phyloP scores from a whole-genome alignment of 176 grass and related monocot species.

The Aegilops speltoides region DNA sequence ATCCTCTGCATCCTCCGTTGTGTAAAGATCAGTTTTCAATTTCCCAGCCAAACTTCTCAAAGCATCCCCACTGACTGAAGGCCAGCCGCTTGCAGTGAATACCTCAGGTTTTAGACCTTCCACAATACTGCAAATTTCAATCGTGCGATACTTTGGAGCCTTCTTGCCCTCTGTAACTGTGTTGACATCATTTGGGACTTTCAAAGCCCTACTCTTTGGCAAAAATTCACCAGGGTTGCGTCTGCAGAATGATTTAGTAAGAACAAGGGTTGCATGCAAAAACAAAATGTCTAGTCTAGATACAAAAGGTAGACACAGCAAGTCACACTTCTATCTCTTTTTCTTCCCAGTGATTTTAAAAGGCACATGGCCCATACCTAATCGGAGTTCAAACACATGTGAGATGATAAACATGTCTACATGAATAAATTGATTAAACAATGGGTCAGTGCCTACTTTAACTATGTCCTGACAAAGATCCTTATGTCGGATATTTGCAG shows the following conservation, averaged over 20 bases:
- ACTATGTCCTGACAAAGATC: neutral
- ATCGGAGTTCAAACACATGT: neutral
- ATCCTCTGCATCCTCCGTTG: slow-evolving; percentile 30
- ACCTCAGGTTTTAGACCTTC: slow-evolving; percentile 64
- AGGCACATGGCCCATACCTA: neutral
- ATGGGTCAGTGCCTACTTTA: neutral
- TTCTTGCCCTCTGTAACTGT: slow-evolving; percentile 47
- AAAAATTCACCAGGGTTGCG: slow-evolving; percentile 57
- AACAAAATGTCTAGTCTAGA: neutral
- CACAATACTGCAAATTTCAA: slow-evolving; percentile 60
- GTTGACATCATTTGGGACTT: slow-evolving; percentile 63
- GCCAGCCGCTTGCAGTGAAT: slow-evolving; percentile 75
- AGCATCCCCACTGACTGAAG: slow-evolving; percentile 74
- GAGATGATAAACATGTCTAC: slow-evolving; percentile 2
- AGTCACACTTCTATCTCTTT: neutral
- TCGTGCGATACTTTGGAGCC: slow-evolving; percentile 63
- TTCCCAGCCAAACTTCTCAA: slow-evolving; percentile 80
- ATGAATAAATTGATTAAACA: neutral
- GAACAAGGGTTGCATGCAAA: slow-evolving; percentile 15
- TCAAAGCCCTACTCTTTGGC: slow-evolving; percentile 60
- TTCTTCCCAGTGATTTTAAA: neutral
- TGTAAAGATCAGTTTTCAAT: slow-evolving; percentile 54
- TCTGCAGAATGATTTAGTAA: slow-evolving; percentile 39
- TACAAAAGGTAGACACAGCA: neutral
- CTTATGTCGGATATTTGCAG: neutral